Percentiles rank a stretch among this genome's conserved stretches.
Evolutionary conservation across 139 green algal genomes (phyloP).

Genomic region (Closterium sp.): DNA sequence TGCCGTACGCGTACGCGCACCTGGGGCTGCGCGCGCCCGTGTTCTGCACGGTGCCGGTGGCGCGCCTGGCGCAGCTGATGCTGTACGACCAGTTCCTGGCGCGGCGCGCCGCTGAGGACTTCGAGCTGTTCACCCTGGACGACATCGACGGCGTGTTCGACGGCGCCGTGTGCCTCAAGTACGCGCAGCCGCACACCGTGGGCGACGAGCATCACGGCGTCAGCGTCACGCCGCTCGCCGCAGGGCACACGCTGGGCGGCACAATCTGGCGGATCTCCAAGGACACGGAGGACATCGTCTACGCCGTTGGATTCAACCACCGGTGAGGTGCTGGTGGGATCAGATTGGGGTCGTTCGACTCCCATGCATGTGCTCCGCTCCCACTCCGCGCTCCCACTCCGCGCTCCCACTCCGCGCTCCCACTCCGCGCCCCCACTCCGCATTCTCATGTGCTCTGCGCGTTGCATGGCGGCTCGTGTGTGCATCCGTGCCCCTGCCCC

Average conservation of each 20-base stretch:
- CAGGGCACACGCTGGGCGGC: constrained; percentile 83
- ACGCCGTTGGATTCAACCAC: constrained; percentile 88
- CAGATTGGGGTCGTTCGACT: too few species aligned
- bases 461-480: neutral
- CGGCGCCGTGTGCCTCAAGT: constrained; percentile 60
- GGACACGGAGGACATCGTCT: constrained; percentile 79
- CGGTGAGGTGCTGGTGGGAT: too few species aligned
- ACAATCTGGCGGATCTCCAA: constrained; percentile 77
- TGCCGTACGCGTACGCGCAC: constrained; percentile 74
- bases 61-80: constrained; percentile 83
- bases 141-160: constrained; percentile 82
- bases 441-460: neutral
- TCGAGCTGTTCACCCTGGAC: constrained; percentile 68
- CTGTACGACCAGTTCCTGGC: constrained; percentile 74
- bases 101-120: constrained; percentile 57
- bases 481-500: neutral
- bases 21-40: constrained; percentile 65
- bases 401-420: neutral
- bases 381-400: too few species aligned
- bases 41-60: constrained; percentile 74
- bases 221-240: constrained; percentile 69
- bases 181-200: constrained; percentile 59
- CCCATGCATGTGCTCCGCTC: too few species aligned
- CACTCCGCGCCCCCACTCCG: neutral
- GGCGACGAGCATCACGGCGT: constrained; percentile 42